phyloP scores from a whole-genome alignment of 2,329 filamentous ascomycete species.

The Lachnellula hyalina region DNA sequence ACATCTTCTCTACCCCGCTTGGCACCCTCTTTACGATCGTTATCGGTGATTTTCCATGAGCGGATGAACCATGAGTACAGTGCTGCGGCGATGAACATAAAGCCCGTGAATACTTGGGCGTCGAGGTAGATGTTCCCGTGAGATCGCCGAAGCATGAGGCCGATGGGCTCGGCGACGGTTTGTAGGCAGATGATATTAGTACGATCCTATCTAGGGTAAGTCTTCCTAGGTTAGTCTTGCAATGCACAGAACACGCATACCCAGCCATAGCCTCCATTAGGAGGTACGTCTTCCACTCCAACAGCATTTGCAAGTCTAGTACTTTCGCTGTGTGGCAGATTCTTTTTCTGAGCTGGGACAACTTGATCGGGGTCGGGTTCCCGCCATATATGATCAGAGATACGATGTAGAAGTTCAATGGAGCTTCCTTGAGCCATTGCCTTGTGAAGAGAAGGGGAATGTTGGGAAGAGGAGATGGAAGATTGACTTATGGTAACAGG shows the following conservation, averaged over 20 bases:
- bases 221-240: too few relatives aligned
- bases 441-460: neutral
- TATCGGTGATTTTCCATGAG: neutral
- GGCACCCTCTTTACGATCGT: neutral
- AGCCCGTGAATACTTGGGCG: constrained; percentile 35
- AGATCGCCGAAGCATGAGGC: constrained; percentile 34
- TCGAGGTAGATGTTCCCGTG: constrained; percentile 30
- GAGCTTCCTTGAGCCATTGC: neutral
- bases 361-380: too few relatives aligned
- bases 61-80: neutral
- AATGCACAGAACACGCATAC: too few relatives aligned
- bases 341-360: neutral
- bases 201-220: neutral
- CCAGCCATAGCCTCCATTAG: constrained; percentile 46
- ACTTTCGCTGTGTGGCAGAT: neutral
- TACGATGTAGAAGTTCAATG: neutral
- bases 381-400: neutral
- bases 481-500: too few relatives aligned
- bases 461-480: too few relatives aligned
- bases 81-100: constrained; percentile 31
- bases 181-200: neutral
- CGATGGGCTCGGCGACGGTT: constrained; percentile 37
- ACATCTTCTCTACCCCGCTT: neutral
- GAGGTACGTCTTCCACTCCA: constrained; percentile 27
- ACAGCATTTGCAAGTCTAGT: neutral